Conservation (phyloP, 2,329 filamentous ascomycete genomes). For the Graphilbum fragrans region DNA sequence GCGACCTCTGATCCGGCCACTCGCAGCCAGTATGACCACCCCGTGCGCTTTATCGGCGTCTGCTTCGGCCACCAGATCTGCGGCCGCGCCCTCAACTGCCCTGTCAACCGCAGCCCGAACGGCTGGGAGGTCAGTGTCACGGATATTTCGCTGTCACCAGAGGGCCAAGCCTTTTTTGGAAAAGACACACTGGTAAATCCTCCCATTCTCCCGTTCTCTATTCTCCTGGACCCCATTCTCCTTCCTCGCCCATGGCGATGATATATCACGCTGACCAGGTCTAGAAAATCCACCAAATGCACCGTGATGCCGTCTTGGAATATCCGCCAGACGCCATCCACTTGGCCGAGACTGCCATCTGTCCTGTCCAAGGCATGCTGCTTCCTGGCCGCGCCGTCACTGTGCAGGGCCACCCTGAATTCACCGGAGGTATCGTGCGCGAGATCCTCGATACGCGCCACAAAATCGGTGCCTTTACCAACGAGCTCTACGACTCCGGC, state of each 20-base stretch:
- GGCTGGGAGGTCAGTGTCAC: slow-evolving; percentile 80
- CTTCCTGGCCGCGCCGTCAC: slow-evolving; percentile 53
- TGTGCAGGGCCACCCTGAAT: slow-evolving; percentile 82
- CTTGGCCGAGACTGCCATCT: slow-evolving; percentile 53
- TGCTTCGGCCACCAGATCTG: slow-evolving; percentile 87
- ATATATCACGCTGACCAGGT: no score
- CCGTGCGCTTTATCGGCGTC: slow-evolving; percentile 62
- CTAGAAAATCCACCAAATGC: slow-evolving; percentile 73
- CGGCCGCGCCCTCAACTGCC: slow-evolving; percentile 55
- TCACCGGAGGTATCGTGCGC: slow-evolving; percentile 56
- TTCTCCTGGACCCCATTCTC: no score
- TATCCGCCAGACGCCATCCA: slow-evolving; percentile 49
- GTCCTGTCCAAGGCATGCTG: slow-evolving; percentile 73
- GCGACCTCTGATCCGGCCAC: slow-evolving; percentile 20
- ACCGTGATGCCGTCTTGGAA: slow-evolving; percentile 60
- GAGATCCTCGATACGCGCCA: slow-evolving; percentile 57
- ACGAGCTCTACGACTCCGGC: slow-evolving; percentile 57
- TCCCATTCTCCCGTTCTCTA: not conserved
- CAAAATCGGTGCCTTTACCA: slow-evolving; percentile 53
- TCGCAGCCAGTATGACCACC: slow-evolving; percentile 32
- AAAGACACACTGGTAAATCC: slow-evolving; percentile 39
- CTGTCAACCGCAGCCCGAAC: slow-evolving; percentile 51
- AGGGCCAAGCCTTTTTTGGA: slow-evolving; percentile 62
- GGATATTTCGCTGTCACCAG: slow-evolving; percentile 52
- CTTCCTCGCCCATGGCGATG: not conserved